Conservation (phyloP, 2,329 filamentous ascomycete species). For the Macrophomina pseudophaseolina region DNA sequence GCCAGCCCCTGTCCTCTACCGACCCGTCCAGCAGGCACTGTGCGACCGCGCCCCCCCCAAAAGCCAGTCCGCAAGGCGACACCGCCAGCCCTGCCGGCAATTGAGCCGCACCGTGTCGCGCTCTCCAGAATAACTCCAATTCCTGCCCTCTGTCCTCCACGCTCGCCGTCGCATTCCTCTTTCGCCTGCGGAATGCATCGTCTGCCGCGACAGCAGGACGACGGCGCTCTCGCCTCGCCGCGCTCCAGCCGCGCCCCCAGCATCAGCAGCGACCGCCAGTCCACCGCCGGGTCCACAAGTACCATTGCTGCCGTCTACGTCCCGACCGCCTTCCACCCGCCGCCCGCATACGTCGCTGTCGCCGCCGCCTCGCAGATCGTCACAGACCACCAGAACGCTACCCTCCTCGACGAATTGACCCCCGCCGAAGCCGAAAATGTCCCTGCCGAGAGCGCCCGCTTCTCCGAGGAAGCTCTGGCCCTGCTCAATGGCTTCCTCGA, state of each 20-base stretch:
- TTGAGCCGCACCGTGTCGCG: constrained; percentile 3
- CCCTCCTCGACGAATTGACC: constrained; percentile 71
- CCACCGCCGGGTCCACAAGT: constrained; percentile 56
- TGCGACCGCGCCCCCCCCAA: constrained; percentile 12
- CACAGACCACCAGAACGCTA: constrained; percentile 82
- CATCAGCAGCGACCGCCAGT: constrained; percentile 71
- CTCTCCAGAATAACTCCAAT: background rate
- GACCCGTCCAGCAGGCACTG: background rate
- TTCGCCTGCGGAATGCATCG: constrained; percentile 21
- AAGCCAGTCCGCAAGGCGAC: background rate
- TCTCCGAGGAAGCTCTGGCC: constrained; percentile 73
- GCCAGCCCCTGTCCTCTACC: constrained; percentile 6
- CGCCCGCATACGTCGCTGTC: constrained; percentile 84
- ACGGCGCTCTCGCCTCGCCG: constrained; percentile 33
- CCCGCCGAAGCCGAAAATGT: constrained; percentile 67
- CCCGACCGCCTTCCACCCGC: constrained; percentile 71
- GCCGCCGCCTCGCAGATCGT: constrained; percentile 91
- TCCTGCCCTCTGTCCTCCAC: background rate
- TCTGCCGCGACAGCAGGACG: constrained; percentile 10
- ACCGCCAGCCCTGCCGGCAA: constrained; percentile 10
- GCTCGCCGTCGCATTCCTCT: constrained; percentile 5
- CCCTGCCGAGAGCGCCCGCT: constrained; percentile 67
- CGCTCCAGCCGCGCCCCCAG: constrained; percentile 54
- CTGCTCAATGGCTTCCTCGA: constrained; percentile 93
- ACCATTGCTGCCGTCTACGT: constrained; percentile 66